A percentile compares a stretch with the other conserved stretches of the same genome.
These are phyloP conservation scores for Dactylellina leptospora DNA, from an alignment of 2,329 filamentous ascomycete species.

Conservation along the genomic window DNA sequence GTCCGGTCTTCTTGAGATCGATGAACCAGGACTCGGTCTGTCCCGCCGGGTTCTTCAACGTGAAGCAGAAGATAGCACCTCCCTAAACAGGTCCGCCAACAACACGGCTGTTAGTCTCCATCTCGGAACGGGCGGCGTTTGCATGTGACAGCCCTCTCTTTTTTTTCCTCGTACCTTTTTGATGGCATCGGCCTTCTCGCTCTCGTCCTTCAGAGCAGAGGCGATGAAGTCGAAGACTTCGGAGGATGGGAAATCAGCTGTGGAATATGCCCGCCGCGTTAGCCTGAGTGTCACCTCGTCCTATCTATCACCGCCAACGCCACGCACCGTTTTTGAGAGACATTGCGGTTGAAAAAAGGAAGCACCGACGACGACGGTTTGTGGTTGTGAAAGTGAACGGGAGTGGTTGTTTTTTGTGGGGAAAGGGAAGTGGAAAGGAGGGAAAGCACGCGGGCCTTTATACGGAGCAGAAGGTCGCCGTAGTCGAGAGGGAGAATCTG, in stretches of 20 bases:
- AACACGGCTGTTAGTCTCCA: too few relatives aligned
- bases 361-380: background rate
- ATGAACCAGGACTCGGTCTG: constrained; percentile 90
- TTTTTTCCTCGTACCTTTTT: constrained; percentile 71
- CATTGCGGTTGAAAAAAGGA: constrained; percentile 26
- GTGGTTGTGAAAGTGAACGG: background rate
- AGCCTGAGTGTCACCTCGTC: background rate
- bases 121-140: too few relatives aligned
- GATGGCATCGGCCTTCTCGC: constrained; percentile 82
- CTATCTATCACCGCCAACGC: too few relatives aligned
- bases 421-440: background rate
- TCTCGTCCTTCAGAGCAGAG: constrained; percentile 73
- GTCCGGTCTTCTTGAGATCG: constrained; percentile 89
- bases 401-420: background rate
- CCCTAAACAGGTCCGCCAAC: constrained; percentile 62
- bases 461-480: too few relatives aligned
- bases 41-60: constrained; percentile 84
- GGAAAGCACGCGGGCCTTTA: background rate
- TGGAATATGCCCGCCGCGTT: background rate
- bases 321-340: constrained; percentile 43
- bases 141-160: too few relatives aligned
- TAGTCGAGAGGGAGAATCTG: background rate
- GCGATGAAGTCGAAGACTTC: constrained; percentile 90
- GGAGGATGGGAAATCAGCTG: constrained; percentile 87
- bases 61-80: constrained; percentile 88